Base-by-base conservation (phyloP, 441 rosid species). In the Adansonia grandidieri region DNA sequence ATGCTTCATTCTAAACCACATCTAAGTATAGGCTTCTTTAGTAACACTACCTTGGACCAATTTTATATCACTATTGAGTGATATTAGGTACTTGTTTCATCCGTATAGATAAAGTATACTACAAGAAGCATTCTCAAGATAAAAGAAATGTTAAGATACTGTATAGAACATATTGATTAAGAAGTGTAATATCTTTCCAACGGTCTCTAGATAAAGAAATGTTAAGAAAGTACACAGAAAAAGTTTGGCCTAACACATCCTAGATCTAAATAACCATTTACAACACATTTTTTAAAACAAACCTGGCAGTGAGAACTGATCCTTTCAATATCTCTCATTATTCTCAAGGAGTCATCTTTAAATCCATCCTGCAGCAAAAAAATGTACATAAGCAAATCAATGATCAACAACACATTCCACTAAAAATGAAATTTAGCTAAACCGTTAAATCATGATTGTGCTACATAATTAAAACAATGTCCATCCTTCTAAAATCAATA, bases 271-370 rank as follows among this genome's bases (percentile, higher is more conserved):
- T n/a, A 17, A 42, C 40, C 40, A 20, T 56, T 58, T 64, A 73
- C 13, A 50, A 11, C 20, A 63, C n/a, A 28, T 62, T 44, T 28
- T 66, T 40, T 37, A 48, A 20, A 56, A 85, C 93, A 78, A 70
- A 96, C 99, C 98, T 96, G 98, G 84, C 91, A 90, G 13, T 37
- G 80, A 69, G 86, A 67, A 80, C 84, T 90, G 76, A 73, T 79
- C 83, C 82, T 89, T 83, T 88, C 85, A 63, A 94, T 90, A 24
- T 93, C 95, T 87, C 84, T 96, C 96, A 94, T 94, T 67, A 94
- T 94, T 86, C 80, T 89, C 83, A 89, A 79, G 32, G 99, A 96
- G 78, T 94, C 99, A 72, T 93, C 98, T 83, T 85, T 90, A 79
- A 94, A 94, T 4, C 98, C 99, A 83, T 90, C 98, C 99, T 96